phyloP scores from a whole-genome alignment of 1,284 basidiomycete species.

The Sanghuangporus sanghuang region DNA sequence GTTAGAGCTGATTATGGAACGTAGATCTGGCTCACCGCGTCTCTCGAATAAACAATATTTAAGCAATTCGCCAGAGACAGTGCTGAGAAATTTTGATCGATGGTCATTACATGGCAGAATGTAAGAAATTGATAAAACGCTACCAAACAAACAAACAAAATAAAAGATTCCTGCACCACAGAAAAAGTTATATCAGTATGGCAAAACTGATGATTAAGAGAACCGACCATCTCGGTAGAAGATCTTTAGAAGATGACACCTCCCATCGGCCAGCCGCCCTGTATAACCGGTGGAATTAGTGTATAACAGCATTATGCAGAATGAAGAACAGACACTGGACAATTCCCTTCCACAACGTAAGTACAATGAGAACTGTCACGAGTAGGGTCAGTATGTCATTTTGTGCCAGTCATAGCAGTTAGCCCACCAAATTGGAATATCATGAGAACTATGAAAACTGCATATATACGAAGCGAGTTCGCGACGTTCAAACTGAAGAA shows the following conservation, averaged over 20 bases:
- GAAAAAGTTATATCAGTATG: not conserved
- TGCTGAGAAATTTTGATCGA: not conserved
- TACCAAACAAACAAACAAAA: not conserved
- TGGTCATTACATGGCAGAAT: not conserved
- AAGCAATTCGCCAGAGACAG: not conserved
- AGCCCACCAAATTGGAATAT: not conserved
- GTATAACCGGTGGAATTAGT: not conserved
- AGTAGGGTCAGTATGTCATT: not conserved
- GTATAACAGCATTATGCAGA: not conserved
- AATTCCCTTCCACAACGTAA: not conserved
- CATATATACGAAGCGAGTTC: not conserved
- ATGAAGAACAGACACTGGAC: not conserved
- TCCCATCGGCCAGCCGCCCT: not conserved
- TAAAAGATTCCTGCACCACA: not conserved
- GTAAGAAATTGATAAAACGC: not conserved
- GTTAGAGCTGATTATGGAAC: not conserved
- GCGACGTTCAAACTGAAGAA: not conserved
- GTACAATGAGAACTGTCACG: not conserved
- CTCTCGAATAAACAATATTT: not conserved
- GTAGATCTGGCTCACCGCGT: not conserved
- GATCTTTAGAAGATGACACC: not conserved
- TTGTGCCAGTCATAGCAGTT: not conserved
- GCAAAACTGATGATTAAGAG: not conserved
- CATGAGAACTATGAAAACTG: not conserved
- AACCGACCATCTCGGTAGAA: not conserved